Percentiles rank a stretch among this genome's conserved stretches.
These are phyloP conservation scores for Yarrowia bubula DNA, from an alignment of 805 yeast species.

Conservation along the genomic window DNA sequence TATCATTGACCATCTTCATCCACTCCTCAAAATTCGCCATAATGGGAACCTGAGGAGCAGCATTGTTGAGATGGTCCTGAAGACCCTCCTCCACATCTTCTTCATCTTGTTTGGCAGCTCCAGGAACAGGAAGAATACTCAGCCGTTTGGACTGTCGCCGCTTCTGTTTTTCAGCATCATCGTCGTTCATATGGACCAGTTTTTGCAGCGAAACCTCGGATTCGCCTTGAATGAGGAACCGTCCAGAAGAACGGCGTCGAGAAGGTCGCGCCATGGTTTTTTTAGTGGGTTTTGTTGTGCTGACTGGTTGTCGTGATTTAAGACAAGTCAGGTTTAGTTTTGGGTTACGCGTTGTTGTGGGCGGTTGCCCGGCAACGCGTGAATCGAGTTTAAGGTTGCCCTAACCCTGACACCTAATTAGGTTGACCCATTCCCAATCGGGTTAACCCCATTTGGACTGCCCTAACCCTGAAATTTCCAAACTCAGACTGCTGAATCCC, in stretches of 20 bases:
- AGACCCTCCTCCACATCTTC: constrained; percentile 12
- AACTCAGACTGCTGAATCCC: neutral
- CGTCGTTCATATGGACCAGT: constrained; percentile 34
- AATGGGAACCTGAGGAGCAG: constrained; percentile 30
- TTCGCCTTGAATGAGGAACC: neutral
- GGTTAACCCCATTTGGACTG: neutral
- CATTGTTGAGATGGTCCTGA: constrained; percentile 1
- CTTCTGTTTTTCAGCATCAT: constrained; percentile 34
- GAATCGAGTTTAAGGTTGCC: no score
- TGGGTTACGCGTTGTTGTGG: no score
- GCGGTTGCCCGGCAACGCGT: no score
- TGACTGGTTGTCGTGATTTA: neutral
- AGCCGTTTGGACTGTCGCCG: constrained; percentile 29
- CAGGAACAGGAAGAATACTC: constrained; percentile 16
- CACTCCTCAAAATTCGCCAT: constrained; percentile 64
- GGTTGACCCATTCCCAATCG: no score
- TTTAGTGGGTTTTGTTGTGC: neutral
- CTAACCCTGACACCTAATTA: no score
- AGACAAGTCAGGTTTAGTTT: neutral
- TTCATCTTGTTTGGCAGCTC: neutral
- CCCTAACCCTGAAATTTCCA: neutral
- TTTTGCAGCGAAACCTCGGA: constrained; percentile 12
- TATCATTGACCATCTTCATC: constrained; percentile 80
- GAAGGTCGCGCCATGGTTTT: neutral
- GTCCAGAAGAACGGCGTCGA: constrained; percentile 24